Evolutionary conservation across 208 protist species (phyloP).

Genomic region (Zelonia costaricensis): DNA sequence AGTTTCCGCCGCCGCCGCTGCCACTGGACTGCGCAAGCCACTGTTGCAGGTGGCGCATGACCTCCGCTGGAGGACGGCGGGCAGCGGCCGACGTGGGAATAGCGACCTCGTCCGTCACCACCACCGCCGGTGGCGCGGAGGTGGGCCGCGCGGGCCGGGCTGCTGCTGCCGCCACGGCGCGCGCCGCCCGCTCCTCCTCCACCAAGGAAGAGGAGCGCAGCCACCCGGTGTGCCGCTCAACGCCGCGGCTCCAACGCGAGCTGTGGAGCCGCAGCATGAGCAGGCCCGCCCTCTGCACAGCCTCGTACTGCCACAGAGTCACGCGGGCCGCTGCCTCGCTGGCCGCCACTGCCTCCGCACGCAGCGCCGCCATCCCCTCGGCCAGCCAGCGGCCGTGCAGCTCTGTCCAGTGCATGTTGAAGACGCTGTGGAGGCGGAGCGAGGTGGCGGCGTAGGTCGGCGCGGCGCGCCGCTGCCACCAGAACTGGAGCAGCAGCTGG

Average conservation of each 20-base stretch:
- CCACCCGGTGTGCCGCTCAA: not conserved
- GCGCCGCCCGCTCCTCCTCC: not conserved
- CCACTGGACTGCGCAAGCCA: not conserved
- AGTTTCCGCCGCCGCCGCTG: no score
- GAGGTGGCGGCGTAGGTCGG: conserved; percentile 21
- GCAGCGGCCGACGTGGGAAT: no score
- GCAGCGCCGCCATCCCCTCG: not conserved
- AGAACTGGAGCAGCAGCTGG: conserved; percentile 25
- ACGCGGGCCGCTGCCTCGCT: not conserved
- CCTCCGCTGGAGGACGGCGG: not conserved
- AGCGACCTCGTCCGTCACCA: no score
- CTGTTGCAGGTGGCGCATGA: not conserved
- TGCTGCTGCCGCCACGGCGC: conserved; percentile 1
- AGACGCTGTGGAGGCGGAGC: conserved; percentile 16
- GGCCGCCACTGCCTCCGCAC: not conserved
- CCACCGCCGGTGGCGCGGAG: no score
- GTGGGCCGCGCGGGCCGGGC: no score
- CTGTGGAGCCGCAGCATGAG: conserved; percentile 25
- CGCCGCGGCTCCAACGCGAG: conserved; percentile 1
- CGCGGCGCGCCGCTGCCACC: conserved; percentile 23
- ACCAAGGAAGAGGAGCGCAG: not conserved
- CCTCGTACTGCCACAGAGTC: not conserved
- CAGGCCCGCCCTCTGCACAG: conserved; percentile 3
- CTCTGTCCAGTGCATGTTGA: conserved; percentile 12
- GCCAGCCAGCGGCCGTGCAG: conserved; percentile 18